phyloP scores from a whole-genome alignment of 2,329 filamentous ascomycete species.

The Harringtonia aguacate region DNA sequence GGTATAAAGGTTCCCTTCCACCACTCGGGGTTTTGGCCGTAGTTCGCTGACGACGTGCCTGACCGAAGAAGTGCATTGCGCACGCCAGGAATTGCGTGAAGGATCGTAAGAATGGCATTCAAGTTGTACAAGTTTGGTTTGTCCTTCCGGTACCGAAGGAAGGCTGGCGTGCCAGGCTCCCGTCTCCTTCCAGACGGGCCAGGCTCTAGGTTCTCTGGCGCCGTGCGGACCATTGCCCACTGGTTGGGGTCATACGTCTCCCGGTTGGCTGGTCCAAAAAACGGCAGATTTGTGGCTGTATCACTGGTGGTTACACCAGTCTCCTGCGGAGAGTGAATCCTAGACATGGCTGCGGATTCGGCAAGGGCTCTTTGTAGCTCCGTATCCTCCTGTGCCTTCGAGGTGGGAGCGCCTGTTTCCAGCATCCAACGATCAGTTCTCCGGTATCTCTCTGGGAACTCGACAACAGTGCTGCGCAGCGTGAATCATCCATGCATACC shows the following conservation, averaged over 20 bases:
- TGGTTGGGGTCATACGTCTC: conserved; percentile 40
- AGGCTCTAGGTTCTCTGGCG: conserved; percentile 23
- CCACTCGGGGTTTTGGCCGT: conserved; percentile 48
- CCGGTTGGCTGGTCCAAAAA: conserved; percentile 51
- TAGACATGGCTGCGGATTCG: conserved; percentile 43
- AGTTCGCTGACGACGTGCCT: conserved; percentile 30
- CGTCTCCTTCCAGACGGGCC: conserved; percentile 34
- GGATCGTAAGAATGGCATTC: conserved; percentile 45
- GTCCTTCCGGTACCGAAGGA: conserved; percentile 31
- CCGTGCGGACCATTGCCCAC: conserved; percentile 47
- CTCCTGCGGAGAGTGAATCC: conserved; percentile 36
- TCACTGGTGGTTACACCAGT: conserved; percentile 30
- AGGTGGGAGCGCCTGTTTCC: conserved; percentile 15
- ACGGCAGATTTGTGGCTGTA: conserved; percentile 24
- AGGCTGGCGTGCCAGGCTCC: conserved; percentile 33
- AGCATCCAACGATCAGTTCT: background rate
- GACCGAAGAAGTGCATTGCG: conserved; percentile 42
- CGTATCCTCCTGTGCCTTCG: conserved; percentile 36
- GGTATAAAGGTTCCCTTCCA: conserved; percentile 39
- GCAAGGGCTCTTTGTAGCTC: conserved; percentile 46
- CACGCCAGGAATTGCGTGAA: conserved; percentile 47
- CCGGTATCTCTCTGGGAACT: background rate
- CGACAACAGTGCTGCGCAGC: too few relatives aligned
- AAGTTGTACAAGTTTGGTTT: conserved; percentile 28
- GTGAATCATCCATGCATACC: background rate